Evolutionary conservation across 306 rosid genomes (phyloP).

Genomic region (Myrica gale): DNA sequence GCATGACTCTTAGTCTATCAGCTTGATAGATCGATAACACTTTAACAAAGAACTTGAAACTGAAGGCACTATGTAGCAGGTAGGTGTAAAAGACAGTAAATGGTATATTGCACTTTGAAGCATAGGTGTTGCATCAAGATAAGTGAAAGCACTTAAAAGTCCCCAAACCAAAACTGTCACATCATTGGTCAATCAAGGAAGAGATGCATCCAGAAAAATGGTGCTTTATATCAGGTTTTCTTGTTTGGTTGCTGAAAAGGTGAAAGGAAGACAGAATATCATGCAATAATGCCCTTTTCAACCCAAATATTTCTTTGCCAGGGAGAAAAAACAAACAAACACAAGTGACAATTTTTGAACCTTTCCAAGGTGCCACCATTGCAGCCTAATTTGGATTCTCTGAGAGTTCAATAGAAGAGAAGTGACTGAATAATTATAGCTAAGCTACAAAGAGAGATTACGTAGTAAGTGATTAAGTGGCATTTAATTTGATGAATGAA

Average conservation of each 20-base stretch:
- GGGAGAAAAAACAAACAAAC: too few relatives aligned
- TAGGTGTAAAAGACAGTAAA: not conserved
- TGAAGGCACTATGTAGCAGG: constrained; percentile 13
- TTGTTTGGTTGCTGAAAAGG: not conserved
- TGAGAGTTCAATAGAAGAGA: too few relatives aligned
- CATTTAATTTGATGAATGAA: too few relatives aligned
- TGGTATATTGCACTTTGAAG: not conserved
- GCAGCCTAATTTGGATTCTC: too few relatives aligned
- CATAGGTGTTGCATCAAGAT: not conserved
- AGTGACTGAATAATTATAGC: too few relatives aligned
- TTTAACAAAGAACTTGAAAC: not conserved
- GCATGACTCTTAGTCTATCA: not conserved
- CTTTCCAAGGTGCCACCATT: not conserved
- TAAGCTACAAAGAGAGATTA: too few relatives aligned
- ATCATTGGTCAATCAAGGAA: not conserved
- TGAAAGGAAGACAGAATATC: not conserved
- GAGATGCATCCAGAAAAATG: not conserved
- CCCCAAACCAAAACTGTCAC: not conserved
- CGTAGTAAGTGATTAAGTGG: too few relatives aligned
- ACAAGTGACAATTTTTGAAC: not conserved
- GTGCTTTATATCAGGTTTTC: not conserved
- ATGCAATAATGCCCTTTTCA: not conserved
- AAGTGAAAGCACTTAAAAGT: not conserved
- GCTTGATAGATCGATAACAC: constrained; percentile 12
- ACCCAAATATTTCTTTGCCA: not conserved